Percentiles rank a stretch among this genome's conserved stretches.
phyloP scores from a whole-genome alignment of 2,329 filamentous ascomycete species.

The Penicillium rolfsii region DNA sequence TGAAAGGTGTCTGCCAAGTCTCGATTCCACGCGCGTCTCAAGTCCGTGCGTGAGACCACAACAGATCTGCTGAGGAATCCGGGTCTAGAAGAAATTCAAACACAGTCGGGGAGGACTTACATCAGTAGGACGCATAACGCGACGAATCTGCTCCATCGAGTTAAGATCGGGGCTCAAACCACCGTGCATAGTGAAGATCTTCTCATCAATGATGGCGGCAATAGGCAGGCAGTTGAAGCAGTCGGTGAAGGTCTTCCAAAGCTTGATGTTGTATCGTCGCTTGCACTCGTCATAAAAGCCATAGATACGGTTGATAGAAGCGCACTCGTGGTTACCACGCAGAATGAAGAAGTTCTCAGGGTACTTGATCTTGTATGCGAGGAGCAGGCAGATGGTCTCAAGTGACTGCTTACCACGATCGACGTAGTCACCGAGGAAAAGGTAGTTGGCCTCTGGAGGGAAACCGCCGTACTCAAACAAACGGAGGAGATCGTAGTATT shows the following conservation, averaged over 20 bases:
- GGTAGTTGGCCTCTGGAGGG: constrained; percentile 97
- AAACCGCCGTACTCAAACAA: constrained; percentile 98
- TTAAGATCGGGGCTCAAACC: constrained; percentile 95
- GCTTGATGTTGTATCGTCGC: constrained; percentile 97
- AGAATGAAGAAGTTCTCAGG: constrained; percentile 99
- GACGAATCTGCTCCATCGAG: constrained; percentile 99
- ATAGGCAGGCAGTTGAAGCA: constrained; percentile 99
- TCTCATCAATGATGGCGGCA: constrained; percentile 98
- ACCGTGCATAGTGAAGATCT: constrained; percentile 99
- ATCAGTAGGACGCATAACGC: constrained; percentile 98
- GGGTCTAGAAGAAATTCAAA: constrained; percentile 10
- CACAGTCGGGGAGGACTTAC: constrained; percentile 61
- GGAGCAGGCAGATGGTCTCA: constrained; percentile 94
- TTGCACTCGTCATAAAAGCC: constrained; percentile 99
- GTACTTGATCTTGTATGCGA: constrained; percentile 99
- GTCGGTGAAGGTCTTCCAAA: constrained; percentile 99
- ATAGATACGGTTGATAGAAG: constrained; percentile 98
- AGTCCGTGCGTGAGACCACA: constrained; percentile 1
- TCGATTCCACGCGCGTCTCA: constrained; percentile 8
- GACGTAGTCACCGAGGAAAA: constrained; percentile 98
- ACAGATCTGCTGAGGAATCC: constrained; percentile 3
- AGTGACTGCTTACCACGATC: constrained; percentile 99
- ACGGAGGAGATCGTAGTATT: constrained; percentile 97
- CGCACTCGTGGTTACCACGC: constrained; percentile 98
- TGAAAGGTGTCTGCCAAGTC: constrained; percentile 8